These are phyloP conservation scores for Berkeleyomyces rouxiae DNA, from an alignment of 2,329 filamentous ascomycete genomes.

Conservation along the genomic window DNA sequence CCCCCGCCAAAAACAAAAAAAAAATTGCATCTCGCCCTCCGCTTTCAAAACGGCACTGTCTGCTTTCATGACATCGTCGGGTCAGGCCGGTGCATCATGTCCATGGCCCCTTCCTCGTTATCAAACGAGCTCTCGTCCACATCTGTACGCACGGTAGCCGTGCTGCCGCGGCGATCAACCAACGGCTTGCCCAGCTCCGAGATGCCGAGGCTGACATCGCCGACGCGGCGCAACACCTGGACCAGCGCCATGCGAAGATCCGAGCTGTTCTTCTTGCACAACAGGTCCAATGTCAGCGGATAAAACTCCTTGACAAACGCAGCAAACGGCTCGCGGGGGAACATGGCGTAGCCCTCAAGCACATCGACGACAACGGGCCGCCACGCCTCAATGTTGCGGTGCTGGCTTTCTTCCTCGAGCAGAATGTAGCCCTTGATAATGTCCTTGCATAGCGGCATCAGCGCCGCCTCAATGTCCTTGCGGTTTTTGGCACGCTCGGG, in stretches of 20 bases:
- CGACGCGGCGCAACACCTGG: conserved; percentile 61
- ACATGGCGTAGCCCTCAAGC: conserved; percentile 76
- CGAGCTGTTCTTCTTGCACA: conserved; percentile 62
- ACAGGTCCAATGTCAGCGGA: conserved; percentile 64
- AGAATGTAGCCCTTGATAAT: conserved; percentile 73
- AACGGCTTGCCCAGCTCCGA: conserved; percentile 24
- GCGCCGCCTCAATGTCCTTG: conserved; percentile 70
- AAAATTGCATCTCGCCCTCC: neutral
- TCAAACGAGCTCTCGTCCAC: conserved; percentile 13
- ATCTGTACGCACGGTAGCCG: conserved; percentile 15
- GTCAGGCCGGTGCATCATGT: conserved; percentile 17
- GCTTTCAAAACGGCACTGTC: neutral
- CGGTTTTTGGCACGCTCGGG: conserved; percentile 67
- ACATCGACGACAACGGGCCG: conserved; percentile 93
- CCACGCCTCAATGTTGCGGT: conserved; percentile 94
- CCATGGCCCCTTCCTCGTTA: conserved; percentile 19
- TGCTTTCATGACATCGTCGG: neutral
- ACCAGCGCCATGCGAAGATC: conserved; percentile 70
- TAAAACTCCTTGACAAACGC: conserved; percentile 73
- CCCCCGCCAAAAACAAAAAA: neutral
- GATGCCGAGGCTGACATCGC: conserved; percentile 54
- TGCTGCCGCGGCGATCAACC: conserved; percentile 22
- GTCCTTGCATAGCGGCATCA: conserved; percentile 89
- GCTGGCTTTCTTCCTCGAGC: conserved; percentile 90
- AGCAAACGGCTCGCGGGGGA: conserved; percentile 64